Conservation (phyloP, 768 basidiomycete genomes). For the Plicaturopsis crispa region DNA sequence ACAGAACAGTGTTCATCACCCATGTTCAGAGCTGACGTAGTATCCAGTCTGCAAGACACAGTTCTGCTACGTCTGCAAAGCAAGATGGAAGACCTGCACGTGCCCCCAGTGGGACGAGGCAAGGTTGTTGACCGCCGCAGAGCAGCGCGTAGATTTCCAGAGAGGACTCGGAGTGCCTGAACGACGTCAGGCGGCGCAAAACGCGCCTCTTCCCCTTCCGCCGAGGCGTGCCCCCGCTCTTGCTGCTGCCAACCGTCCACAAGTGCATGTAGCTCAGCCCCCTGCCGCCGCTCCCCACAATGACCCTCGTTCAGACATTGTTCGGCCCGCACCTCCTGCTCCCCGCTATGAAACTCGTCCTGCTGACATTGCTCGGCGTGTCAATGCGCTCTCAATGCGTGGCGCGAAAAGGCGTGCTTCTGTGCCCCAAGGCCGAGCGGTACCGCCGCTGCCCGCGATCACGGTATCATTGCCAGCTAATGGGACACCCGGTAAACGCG, state of each 20-base stretch:
- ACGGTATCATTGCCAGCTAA: too few relatives aligned
- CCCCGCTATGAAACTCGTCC: not conserved
- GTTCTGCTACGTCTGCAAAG: slow-evolving; percentile 63
- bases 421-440: too few relatives aligned
- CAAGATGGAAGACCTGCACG: slow-evolving; percentile 50
- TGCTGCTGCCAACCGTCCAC: not conserved
- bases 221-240: not conserved
- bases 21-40: too few relatives aligned
- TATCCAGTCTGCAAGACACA: slow-evolving; percentile 31
- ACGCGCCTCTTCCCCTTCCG: not conserved
- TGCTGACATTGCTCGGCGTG: too few relatives aligned
- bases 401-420: too few relatives aligned
- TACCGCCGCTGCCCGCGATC: too few relatives aligned
- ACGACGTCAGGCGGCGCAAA: slow-evolving; percentile 18
- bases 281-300: too few relatives aligned
- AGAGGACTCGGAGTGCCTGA: slow-evolving; percentile 26
- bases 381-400: too few relatives aligned
- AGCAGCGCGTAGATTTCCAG: slow-evolving; percentile 32
- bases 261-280: too few relatives aligned
- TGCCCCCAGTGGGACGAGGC: slow-evolving; percentile 64
- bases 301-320: not conserved
- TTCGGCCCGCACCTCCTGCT: not conserved
- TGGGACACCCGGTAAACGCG: too few relatives aligned
- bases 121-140: slow-evolving; percentile 32
- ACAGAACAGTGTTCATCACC: too few relatives aligned